phyloP scores from a whole-genome alignment of 257 asterid species.

The Mitragyna speciosa region DNA sequence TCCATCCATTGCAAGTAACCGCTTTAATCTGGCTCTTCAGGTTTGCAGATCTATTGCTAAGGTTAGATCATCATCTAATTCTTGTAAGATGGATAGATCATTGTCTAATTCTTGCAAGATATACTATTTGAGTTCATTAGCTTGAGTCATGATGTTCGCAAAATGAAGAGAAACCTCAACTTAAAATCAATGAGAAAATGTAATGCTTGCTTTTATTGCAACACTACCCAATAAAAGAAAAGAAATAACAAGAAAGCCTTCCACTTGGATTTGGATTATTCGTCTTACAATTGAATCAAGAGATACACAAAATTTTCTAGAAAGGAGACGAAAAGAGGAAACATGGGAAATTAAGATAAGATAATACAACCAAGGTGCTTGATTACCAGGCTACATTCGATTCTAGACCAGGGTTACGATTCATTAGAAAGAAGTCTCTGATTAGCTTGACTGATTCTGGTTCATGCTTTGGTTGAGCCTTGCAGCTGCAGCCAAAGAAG shows the following conservation, averaged over 20 bases:
- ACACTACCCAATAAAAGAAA: too few species aligned
- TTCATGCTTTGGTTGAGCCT: constrained; percentile 65
- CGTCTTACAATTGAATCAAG: background rate
- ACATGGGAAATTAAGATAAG: background rate
- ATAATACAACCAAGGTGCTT: background rate
- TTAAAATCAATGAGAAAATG: background rate
- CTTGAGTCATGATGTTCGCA: background rate
- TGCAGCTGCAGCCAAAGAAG: constrained; percentile 93
- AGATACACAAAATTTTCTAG: background rate
- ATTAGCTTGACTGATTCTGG: constrained; percentile 16
- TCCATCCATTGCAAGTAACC: background rate
- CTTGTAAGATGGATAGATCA: background rate
- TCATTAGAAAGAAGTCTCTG: background rate
- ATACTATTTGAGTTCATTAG: background rate
- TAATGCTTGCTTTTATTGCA: background rate
- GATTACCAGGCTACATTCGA: background rate
- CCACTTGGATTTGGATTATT: background rate
- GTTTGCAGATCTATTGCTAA: background rate
- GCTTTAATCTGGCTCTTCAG: background rate
- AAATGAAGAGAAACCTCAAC: background rate
- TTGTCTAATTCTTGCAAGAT: background rate
- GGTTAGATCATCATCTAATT: background rate
- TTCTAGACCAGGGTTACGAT: background rate
- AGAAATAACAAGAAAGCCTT: background rate
- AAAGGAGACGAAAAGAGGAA: background rate